Percentiles rank a stretch among this genome's conserved stretches.
Conservation (phyloP, 2,329 filamentous ascomycete species). For the Penicillium sp. region DNA sequence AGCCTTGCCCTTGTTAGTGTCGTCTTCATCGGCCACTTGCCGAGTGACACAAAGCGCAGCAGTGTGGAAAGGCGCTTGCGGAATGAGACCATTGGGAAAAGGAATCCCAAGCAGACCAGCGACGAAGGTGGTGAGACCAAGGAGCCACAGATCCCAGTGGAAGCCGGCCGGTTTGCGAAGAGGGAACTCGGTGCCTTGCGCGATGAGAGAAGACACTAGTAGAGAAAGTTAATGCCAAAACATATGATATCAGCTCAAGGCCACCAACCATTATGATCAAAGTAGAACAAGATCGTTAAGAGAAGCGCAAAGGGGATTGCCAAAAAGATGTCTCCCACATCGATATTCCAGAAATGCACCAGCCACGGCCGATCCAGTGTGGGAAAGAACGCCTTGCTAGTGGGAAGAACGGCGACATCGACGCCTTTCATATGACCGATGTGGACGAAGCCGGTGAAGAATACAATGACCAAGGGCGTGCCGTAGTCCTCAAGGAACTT, state of each 20-base stretch:
- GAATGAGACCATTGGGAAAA: constrained; percentile 77
- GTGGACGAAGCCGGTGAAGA: constrained; percentile 86
- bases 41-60: constrained; percentile 68
- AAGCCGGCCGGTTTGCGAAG: constrained; percentile 76
- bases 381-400: constrained; percentile 70
- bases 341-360: constrained; percentile 74
- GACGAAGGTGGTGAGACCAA: constrained; percentile 70
- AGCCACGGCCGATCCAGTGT: constrained; percentile 70
- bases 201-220: constrained; percentile 71
- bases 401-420: constrained; percentile 66
- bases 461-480: constrained; percentile 73
- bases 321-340: constrained; percentile 67
- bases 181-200: constrained; percentile 76
- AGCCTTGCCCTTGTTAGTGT: constrained; percentile 54
- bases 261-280: constrained; percentile 72
- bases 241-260: not conserved
- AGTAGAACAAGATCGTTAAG: constrained; percentile 80
- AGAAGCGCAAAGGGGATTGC: constrained; percentile 82
- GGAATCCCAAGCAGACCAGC: constrained; percentile 71
- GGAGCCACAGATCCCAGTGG: constrained; percentile 78
- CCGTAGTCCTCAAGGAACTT: constrained; percentile 88
- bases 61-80: constrained; percentile 78
- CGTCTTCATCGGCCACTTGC: constrained; percentile 52
- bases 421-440: constrained; percentile 75
- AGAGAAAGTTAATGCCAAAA: not conserved